Percentiles rank a stretch among this genome's conserved stretches.
phyloP scores from a whole-genome alignment of 2,329 filamentous ascomycete species.

The Penicillium griseofulvum region DNA sequence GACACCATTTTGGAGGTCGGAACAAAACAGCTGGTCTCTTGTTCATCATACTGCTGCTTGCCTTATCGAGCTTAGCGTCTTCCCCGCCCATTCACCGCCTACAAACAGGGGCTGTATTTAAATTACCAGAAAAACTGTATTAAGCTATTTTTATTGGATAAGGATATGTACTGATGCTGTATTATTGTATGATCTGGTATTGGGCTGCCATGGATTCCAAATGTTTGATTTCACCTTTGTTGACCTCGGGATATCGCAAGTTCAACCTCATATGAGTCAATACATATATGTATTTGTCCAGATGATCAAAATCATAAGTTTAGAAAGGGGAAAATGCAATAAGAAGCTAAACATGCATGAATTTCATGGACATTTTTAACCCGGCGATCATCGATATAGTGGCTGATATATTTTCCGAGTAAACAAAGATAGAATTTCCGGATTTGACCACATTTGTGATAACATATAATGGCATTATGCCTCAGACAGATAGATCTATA shows the following conservation, averaged over 20 bases:
- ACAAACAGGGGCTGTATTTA: conserved; percentile 15
- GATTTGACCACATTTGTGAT: not conserved
- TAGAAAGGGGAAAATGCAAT: not conserved
- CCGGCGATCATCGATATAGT: not conserved
- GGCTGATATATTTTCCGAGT: conserved; percentile 8
- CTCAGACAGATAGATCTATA: not conserved
- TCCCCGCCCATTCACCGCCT: conserved; percentile 25
- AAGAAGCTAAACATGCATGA: not conserved
- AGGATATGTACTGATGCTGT: not conserved
- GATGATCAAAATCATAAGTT: too few relatives aligned
- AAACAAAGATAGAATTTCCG: not conserved
- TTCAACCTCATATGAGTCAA: not conserved
- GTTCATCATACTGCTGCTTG: conserved; percentile 22
- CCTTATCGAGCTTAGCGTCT: conserved; percentile 27
- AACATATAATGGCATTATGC: conserved; percentile 4
- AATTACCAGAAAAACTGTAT: conserved; percentile 7
- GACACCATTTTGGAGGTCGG: conserved; percentile 20
- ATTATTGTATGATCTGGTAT: not conserved
- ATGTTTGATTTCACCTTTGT: conserved; percentile 4
- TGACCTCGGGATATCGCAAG: not conserved
- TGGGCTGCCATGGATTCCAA: conserved; percentile 3
- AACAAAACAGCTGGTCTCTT: conserved; percentile 30
- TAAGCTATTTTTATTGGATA: not conserved
- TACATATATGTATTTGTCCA: not conserved
- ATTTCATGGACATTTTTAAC: not conserved